Base-by-base conservation (phyloP, 805 yeast genomes). In the Wickerhamomyces strasburgensis region DNA sequence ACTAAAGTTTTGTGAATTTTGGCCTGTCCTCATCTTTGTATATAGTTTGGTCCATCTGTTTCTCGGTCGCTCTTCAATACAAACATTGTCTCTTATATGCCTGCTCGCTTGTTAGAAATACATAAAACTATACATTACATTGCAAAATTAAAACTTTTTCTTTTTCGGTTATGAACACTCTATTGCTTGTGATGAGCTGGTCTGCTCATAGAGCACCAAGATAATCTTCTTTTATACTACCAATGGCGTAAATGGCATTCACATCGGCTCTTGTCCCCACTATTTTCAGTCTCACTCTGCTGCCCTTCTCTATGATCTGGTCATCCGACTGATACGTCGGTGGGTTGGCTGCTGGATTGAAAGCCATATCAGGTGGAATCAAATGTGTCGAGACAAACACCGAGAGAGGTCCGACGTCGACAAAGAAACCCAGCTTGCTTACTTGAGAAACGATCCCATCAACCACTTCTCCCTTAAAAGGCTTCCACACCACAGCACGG, bases 251-350 rank as follows among this genome's bases (percentile, higher is more conserved):
- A 59, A 93, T 90, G 53, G 93, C 90, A 55, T 95, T 93, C 11
- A 93, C 98, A 64, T 94, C 98, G 11, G 97, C 85, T 58, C 97
- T 76, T 19, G 96, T 93, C 64, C 98, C 98, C 37, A 90, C 96
- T 31, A 93, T 87, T 68, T 93, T 93, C 50, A 93, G 79, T 60
- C 99, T 76, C 24, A 93, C 93, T 49, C 90, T 78, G 37, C 95
- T 80, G 27, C 97, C 96, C 61, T 90, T 90, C 57, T 86, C 95
- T 31, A 93, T 87, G 45, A 86, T 81, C 65, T 90, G 98, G 52
- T 93, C 98, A 16, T 90, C 93, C 44, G 90, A 80, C 46, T 85
- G 94, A 60, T 87, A 93, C 6, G 97, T 95, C n/a, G 98, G 98
- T 8, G 98, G 98, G 52, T 90, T 89, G 24, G 96, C 89, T 15